Evolutionary conservation across 768 basidiomycete species (phyloP).

Genomic region (Mycena polygramma): DNA sequence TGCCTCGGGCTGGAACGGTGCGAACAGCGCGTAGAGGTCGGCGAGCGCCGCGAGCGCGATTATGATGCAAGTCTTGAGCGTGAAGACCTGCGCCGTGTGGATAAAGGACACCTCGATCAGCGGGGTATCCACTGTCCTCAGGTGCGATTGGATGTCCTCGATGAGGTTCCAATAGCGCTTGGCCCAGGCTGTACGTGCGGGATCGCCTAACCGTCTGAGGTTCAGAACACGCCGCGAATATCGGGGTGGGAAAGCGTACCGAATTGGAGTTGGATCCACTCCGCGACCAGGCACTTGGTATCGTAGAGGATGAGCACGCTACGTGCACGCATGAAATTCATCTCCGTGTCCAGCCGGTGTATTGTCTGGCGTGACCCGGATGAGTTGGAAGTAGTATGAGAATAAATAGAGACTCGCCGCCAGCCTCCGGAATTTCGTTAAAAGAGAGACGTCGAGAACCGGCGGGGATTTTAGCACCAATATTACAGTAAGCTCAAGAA

Average conservation of each 20-base stretch:
- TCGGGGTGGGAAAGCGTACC: neutral
- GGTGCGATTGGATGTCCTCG: conserved; percentile 16
- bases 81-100: conserved; percentile 6
- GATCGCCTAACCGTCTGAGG: neutral
- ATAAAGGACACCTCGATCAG: conserved; percentile 13
- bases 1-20: conserved; percentile 8
- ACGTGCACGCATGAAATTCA: conserved; percentile 30
- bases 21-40: conserved; percentile 21
- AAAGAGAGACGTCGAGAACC: neutral
- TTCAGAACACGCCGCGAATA: neutral
- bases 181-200: neutral
- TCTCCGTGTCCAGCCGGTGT: conserved; percentile 11
- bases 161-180: conserved; percentile 22
- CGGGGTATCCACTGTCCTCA: conserved; percentile 5
- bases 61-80: conserved; percentile 16
- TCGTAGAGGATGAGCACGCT: conserved; percentile 16
- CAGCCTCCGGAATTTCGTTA: conserved; percentile 18
- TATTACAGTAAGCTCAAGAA: neutral
- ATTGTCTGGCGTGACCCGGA: neutral
- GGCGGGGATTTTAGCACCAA: neutral
- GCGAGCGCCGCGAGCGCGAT: conserved; percentile 15
- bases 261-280: conserved; percentile 8
- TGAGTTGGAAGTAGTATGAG: neutral
- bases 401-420: neutral
- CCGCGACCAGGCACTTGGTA: conserved; percentile 7